Percentiles rank a stretch among this genome's conserved stretches.
Evolutionary conservation across 2,329 filamentous ascomycete species (phyloP).

Genomic region (Talaromyces marneffei): DNA sequence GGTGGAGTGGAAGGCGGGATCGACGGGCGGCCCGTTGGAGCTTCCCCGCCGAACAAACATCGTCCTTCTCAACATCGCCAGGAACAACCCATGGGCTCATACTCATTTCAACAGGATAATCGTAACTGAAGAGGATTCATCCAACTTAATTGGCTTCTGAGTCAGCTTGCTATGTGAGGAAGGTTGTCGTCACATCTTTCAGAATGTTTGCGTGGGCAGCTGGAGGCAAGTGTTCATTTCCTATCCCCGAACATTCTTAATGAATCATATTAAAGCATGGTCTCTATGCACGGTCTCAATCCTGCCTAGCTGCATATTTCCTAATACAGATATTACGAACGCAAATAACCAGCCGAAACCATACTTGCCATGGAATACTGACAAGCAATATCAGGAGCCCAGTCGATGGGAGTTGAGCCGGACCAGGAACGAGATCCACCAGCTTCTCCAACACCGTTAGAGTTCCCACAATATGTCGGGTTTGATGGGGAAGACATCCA

Average conservation of each 20-base stretch:
- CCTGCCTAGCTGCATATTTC: neutral
- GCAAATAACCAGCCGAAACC: neutral
- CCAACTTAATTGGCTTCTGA: neutral
- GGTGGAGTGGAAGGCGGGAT: neutral
- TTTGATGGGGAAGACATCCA: slow-evolving; percentile 26
- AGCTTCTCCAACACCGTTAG: slow-evolving; percentile 44
- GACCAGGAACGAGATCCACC: slow-evolving; percentile 46
- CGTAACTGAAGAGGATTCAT: neutral
- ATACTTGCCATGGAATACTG: neutral
- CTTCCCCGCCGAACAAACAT: neutral
- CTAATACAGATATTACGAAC: neutral
- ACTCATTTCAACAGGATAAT: neutral
- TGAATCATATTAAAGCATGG: neutral
- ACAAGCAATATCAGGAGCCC: slow-evolving; percentile 21
- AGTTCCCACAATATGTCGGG: slow-evolving; percentile 46
- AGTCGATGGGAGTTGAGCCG: slow-evolving; percentile 28
- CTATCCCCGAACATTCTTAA: neutral
- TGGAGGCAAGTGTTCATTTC: slow-evolving; percentile 8
- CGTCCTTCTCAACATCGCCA: neutral
- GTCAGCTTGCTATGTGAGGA: neutral
- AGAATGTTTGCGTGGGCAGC: slow-evolving; percentile 13
- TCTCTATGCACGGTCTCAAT: neutral
- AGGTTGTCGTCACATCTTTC: neutral
- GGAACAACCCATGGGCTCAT: neutral
- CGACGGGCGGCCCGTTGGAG: neutral